phyloP scores from a whole-genome alignment of 495 filamentous ascomycete genomes.

The Astrocystis sublimbata region DNA sequence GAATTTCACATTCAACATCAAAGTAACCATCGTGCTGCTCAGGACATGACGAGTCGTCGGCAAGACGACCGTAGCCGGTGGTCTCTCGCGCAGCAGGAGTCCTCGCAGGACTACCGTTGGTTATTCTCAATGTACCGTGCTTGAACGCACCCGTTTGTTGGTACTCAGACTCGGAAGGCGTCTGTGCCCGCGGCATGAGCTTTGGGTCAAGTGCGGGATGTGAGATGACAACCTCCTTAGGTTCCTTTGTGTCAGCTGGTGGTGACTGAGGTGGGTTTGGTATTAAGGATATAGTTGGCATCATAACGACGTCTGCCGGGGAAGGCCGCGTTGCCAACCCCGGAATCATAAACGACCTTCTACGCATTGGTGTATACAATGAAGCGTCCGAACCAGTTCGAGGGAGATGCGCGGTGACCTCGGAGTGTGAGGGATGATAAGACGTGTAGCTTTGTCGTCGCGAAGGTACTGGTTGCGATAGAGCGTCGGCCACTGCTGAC shows the following conservation, averaged over 20 bases:
- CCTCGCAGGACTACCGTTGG: conserved; percentile 53
- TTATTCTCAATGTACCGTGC: conserved; percentile 58
- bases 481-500: conserved; percentile 37
- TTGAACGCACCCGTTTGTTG: conserved; percentile 60
- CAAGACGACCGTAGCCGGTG: not conserved
- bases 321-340: conserved; percentile 47
- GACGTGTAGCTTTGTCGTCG: conserved; percentile 37
- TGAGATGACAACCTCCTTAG: conserved; percentile 36
- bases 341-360: conserved; percentile 49
- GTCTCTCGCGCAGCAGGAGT: conserved; percentile 24
- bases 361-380: conserved; percentile 49
- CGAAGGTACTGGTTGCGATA: conserved; percentile 37
- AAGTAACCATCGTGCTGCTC: not conserved
- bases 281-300: conserved; percentile 31
- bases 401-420: conserved; percentile 31
- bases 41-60: not conserved
- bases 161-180: conserved; percentile 51
- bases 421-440: conserved; percentile 34
- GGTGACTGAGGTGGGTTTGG: conserved; percentile 41
- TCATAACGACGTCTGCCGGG: conserved; percentile 19
- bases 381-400: conserved; percentile 46
- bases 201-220: conserved; percentile 26
- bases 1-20: not conserved
- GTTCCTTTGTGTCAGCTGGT: conserved; percentile 40
- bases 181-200: conserved; percentile 40